These are phyloP conservation scores for Geotrichum klebahnii DNA, from an alignment of 1,139 yeast genomes.

Conservation along the genomic window DNA sequence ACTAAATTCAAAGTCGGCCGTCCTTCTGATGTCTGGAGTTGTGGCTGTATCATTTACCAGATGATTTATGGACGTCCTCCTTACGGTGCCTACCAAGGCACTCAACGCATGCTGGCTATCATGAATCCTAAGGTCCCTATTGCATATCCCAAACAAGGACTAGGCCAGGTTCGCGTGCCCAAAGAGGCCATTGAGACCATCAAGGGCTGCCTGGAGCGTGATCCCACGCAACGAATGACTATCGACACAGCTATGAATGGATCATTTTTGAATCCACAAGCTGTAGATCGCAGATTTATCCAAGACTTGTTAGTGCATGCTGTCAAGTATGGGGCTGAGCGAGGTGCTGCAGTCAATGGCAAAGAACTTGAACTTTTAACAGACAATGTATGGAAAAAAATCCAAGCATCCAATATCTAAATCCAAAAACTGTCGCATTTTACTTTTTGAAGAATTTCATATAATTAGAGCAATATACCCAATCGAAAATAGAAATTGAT, in stretches of 20 bases:
- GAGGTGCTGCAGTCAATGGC: slow-evolving; percentile 41
- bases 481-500: background rate
- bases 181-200: slow-evolving; percentile 66
- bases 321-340: slow-evolving; percentile 59
- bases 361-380: slow-evolving; percentile 47
- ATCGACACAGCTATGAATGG: slow-evolving; percentile 58
- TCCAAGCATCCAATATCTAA: slow-evolving; percentile 18
- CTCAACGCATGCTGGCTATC: slow-evolving; percentile 76
- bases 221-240: slow-evolving; percentile 67
- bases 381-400: slow-evolving; percentile 49
- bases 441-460: background rate
- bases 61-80: slow-evolving; percentile 95
- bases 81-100: slow-evolving; percentile 74
- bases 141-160: slow-evolving; percentile 59
- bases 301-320: slow-evolving; percentile 73
- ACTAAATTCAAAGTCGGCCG: slow-evolving; percentile 71
- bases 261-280: slow-evolving; percentile 67
- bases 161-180: slow-evolving; percentile 65
- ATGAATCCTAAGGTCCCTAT: slow-evolving; percentile 81
- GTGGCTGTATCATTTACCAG: slow-evolving; percentile 93
- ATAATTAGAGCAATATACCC: background rate
- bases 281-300: slow-evolving; percentile 63
- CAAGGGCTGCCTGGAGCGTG: slow-evolving; percentile 65
- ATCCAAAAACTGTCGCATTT: background rate
- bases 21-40: slow-evolving; percentile 97